Evolutionary conservation across 768 basidiomycete species (phyloP), one percentile per base, ranked within the genome.

Genomic region (Phylloporus sp.): DNA sequence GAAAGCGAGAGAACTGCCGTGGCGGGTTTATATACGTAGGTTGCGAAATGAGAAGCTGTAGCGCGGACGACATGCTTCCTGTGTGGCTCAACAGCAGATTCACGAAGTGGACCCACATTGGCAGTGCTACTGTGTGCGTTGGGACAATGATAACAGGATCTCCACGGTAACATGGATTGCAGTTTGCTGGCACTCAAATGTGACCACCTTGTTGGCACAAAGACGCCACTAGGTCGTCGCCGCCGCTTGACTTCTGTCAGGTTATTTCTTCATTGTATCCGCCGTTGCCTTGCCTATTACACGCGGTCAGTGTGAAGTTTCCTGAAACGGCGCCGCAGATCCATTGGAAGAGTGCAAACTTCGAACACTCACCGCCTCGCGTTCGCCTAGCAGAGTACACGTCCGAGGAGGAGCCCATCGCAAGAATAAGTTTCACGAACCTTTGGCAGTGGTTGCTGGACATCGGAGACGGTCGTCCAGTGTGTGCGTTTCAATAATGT

Each of bases 21-120:
- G 31, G 18, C 20, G 10, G 24, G 26, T n/a, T 59, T 57, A 45
- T 59, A 59, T 57, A n/a, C n/a, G n/a, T n/a, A 13, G 37, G 36
- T 27, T 17, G 10, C 11, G 27, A 31, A 24, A 8, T 38, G 6
- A 7, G 49, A 53, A 40, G 51, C 42, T 44, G 38, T 38, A n/a
- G 38, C 35, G 44, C n/a, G 20, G 37, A 26, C 20, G 34, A 31
- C 4, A 3, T n/a, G n/a, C 17, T 35, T 37, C 21, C 52, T 53
- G 39, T 53, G 39, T 53, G 23, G 51, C 10, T 20, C 41, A 14
- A 27, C 20, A 11, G 9, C 5, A 17, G 28, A 44, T n/a, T 21
- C 9, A 20, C 15, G 34, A 51, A 24, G 28, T 3, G 29, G 5
- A 18, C 9, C 33, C 28, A 50, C 45, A 29, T 48, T 48, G 32